Conservation (phyloP, 352 stramenopile species). For the Phytophthora boehmeriae region DNA sequence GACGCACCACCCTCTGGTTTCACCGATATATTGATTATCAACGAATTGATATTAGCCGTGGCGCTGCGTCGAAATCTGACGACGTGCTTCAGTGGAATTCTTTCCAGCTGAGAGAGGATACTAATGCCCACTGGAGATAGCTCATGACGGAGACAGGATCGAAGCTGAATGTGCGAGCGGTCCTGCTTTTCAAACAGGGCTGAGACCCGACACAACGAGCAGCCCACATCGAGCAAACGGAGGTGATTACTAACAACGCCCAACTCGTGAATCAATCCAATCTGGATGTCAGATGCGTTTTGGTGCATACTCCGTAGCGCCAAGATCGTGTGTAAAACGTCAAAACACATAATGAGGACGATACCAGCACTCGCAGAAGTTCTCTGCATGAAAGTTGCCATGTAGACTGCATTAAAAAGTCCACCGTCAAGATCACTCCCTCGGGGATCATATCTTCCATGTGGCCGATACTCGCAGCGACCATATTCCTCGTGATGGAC, state of each 20-base stretch:
- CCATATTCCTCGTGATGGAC: conserved; percentile 22
- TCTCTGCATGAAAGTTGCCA: conserved; percentile 27
- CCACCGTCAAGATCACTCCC: conserved; percentile 47
- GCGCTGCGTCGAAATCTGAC: conserved; percentile 11
- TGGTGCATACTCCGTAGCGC: conserved; percentile 6
- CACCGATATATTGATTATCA: background rate
- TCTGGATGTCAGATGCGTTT: conserved; percentile 5
- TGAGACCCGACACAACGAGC: conserved; percentile 13
- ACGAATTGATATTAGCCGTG: background rate
- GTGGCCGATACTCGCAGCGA: conserved; percentile 23
- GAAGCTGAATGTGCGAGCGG: conserved; percentile 15
- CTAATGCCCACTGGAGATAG: conserved; percentile 10
- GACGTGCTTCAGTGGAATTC: conserved; percentile 9
- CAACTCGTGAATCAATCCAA: conserved; percentile 7
- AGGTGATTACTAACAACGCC: background rate
- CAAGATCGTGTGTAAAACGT: conserved; percentile 4
- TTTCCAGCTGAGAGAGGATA: conserved; percentile 15
- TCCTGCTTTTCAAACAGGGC: conserved; percentile 20
- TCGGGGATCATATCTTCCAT: conserved; percentile 41
- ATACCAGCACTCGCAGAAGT: conserved; percentile 1
- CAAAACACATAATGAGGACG: conserved; percentile 1
- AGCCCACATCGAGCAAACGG: conserved; percentile 6
- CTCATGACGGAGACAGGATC: conserved; percentile 20
- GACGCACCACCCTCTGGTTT: background rate
- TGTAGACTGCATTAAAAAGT: conserved; percentile 49